Evolutionary conservation across 1,284 basidiomycete genomes (phyloP).

Genomic region (Cryptococcus sp.): DNA sequence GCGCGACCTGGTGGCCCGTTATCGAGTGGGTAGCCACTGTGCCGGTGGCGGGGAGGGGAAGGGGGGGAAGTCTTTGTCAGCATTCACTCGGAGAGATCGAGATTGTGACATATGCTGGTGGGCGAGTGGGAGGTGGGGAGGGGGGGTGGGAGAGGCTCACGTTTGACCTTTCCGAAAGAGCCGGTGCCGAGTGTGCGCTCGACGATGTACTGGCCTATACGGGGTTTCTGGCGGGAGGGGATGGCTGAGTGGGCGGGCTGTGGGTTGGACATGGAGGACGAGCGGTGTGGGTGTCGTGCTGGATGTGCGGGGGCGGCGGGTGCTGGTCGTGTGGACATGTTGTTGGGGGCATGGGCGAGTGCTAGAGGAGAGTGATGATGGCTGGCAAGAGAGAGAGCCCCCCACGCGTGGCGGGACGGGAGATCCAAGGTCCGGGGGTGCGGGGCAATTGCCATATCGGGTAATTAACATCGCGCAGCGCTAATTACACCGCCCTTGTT

Average conservation of each 20-base stretch:
- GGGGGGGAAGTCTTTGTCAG: no score
- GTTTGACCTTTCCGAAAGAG: conserved; percentile 97
- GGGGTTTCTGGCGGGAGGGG: conserved; percentile 32
- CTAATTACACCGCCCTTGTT: no score
- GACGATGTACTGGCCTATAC: conserved; percentile 52
- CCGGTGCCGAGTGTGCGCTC: conserved; percentile 61
- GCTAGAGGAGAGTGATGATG: background rate
- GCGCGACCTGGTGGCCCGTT: conserved; percentile 91
- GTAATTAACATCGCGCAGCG: background rate
- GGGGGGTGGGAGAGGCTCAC: conserved; percentile 55
- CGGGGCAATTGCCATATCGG: background rate
- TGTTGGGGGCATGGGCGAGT: background rate
- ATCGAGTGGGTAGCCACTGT: conserved; percentile 89
- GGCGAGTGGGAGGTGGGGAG: background rate
- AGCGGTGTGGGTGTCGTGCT: conserved; percentile 12
- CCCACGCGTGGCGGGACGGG: background rate
- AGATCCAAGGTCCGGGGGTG: background rate
- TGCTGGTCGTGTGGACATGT: conserved; percentile 45
- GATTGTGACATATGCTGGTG: no score
- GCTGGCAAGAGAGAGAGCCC: no score
- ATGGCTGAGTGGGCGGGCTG: conserved; percentile 14
- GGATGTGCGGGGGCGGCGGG: conserved; percentile 33
- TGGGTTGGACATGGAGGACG: conserved; percentile 33
- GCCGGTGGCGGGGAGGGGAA: no score
- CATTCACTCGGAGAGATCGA: no score